Evolutionary conservation across 1,284 basidiomycete species (phyloP).

Genomic region (Moesziomyces globuligerus): DNA sequence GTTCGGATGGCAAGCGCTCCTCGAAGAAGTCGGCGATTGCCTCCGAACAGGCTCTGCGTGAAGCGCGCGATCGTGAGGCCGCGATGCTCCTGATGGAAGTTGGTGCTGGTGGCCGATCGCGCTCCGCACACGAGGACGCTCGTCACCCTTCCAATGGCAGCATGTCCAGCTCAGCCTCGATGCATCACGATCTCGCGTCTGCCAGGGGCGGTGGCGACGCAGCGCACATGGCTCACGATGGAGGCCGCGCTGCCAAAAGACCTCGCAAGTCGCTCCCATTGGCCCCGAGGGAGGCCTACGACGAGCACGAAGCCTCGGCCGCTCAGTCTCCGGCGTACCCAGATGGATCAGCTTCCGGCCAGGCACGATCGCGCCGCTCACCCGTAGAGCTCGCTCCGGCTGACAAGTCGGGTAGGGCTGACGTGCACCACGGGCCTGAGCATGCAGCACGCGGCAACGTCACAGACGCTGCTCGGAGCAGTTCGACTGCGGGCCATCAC

Average conservation of each 20-base stretch:
- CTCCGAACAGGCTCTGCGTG: slow-evolving; percentile 46
- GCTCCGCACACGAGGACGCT: slow-evolving; percentile 31
- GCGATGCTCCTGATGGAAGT: slow-evolving; percentile 65
- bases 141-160: slow-evolving; percentile 10
- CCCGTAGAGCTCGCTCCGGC: slow-evolving; percentile 16
- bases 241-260: slow-evolving; percentile 26
- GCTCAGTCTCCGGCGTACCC: slow-evolving; percentile 2
- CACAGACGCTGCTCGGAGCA: slow-evolving; percentile 8
- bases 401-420: slow-evolving; percentile 6
- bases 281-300: slow-evolving; percentile 24
- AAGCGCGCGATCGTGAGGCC: slow-evolving; percentile 61
- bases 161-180: slow-evolving; percentile 18
- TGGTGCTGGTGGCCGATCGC: slow-evolving; percentile 37
- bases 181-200: slow-evolving; percentile 33
- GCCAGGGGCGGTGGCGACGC: slow-evolving; percentile 15
- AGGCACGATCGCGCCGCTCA: slow-evolving; percentile 15
- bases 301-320: slow-evolving; percentile 16
- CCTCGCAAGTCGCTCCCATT: slow-evolving; percentile 34
- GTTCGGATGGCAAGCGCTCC: slow-evolving; percentile 23
- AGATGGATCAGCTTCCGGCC: slow-evolving; percentile 1
- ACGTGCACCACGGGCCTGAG: slow-evolving; percentile 21
- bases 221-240: slow-evolving; percentile 13
- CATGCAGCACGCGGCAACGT: slow-evolving; percentile 17
- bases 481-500: slow-evolving; percentile 31
- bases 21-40: slow-evolving; percentile 27